phyloP scores from a whole-genome alignment of 768 basidiomycete species.

The Agaricus blazei region DNA sequence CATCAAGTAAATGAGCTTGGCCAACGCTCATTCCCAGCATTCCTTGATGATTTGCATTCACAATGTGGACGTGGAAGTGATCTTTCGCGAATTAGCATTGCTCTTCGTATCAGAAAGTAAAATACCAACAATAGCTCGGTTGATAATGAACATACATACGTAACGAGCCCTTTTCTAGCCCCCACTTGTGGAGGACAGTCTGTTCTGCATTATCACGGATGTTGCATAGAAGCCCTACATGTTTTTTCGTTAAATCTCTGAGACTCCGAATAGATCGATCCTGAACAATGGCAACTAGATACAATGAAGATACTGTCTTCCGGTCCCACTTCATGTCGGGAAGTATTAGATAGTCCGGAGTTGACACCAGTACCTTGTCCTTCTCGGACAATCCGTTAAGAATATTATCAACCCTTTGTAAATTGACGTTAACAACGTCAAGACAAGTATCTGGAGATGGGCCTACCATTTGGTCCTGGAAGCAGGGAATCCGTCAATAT shows the following conservation, averaged over 20 bases:
- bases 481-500: conserved; percentile 69
- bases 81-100: conserved; percentile 38
- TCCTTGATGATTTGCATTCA: conserved; percentile 63
- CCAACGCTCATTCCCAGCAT: conserved; percentile 76
- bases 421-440: background rate
- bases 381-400: conserved; percentile 72
- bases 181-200: conserved; percentile 61
- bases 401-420: conserved; percentile 77
- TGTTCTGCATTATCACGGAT: conserved; percentile 54
- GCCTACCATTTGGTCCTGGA: conserved; percentile 78
- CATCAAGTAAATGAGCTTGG: conserved; percentile 90
- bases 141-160: conserved; percentile 92
- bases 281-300: conserved; percentile 76
- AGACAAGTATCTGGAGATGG: background rate
- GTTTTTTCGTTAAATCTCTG: conserved; percentile 64
- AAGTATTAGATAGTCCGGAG: conserved; percentile 66
- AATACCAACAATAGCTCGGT: conserved; percentile 82
- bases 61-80: conserved; percentile 92
- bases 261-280: conserved; percentile 61
- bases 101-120: background rate
- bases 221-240: conserved; percentile 61
- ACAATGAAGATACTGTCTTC: conserved; percentile 67
- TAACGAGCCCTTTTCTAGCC: conserved; percentile 53
- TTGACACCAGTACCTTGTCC: conserved; percentile 64
- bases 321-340: conserved; percentile 99